Evolutionary conservation across 2,329 filamentous ascomycete species (phyloP).

Genomic region (Didymella segeticola): DNA sequence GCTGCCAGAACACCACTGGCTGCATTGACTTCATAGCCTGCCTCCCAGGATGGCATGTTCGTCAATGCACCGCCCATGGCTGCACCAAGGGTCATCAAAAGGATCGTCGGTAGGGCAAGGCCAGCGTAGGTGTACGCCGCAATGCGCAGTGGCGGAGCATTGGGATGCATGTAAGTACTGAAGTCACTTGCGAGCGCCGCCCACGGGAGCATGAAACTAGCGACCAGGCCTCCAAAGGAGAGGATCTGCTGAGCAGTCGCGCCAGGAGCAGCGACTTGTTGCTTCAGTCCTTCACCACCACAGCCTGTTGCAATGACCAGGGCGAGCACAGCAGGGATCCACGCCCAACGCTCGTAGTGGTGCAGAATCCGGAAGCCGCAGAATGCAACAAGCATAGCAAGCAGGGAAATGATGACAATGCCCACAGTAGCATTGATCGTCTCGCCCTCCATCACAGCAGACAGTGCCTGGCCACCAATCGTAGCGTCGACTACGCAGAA

Average conservation of each 20-base stretch:
- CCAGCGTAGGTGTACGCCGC: conserved; percentile 66
- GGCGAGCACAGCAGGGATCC: conserved; percentile 62
- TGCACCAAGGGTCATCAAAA: conserved; percentile 68
- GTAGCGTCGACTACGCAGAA: conserved; percentile 69
- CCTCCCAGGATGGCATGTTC: conserved; percentile 61
- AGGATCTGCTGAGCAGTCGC: conserved; percentile 57
- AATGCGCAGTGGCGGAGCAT: conserved; percentile 57
- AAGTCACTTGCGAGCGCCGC: conserved; percentile 66
- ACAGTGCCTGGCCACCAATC: conserved; percentile 61
- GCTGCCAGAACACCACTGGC: conserved; percentile 66
- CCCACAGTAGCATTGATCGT: conserved; percentile 62
- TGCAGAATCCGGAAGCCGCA: conserved; percentile 65
- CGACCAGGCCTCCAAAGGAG: conserved; percentile 66
- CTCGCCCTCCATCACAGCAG: conserved; percentile 42
- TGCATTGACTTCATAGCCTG: conserved; percentile 60
- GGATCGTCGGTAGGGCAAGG: conserved; percentile 61
- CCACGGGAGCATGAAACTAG: conserved; percentile 70
- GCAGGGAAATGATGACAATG: conserved; percentile 66
- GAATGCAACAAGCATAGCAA: conserved; percentile 67
- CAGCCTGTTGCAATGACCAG: conserved; percentile 63
- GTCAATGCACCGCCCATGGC: conserved; percentile 68
- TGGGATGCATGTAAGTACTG: conserved; percentile 66
- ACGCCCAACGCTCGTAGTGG: conserved; percentile 65
- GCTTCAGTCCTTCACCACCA: conserved; percentile 57
- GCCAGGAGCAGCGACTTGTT: conserved; percentile 56